Evolutionary conservation across 139 green algal genomes (phyloP).

Genomic region (Tetraselmis chui): DNA sequence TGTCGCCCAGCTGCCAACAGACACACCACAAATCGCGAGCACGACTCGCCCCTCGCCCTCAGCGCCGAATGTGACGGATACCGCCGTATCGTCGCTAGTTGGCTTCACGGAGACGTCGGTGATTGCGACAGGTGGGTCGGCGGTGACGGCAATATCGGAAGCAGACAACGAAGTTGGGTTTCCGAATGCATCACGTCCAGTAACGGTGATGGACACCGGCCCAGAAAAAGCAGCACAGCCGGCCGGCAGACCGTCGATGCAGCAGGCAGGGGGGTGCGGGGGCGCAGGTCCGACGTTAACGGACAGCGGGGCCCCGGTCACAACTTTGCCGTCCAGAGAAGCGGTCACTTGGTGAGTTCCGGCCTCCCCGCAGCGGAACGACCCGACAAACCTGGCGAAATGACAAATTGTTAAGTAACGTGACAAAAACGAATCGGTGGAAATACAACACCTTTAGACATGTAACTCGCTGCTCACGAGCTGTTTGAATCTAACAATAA

Average conservation of each 20-base stretch:
- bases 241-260: not conserved
- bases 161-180: constrained; percentile 4
- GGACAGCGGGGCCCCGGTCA: too few species aligned
- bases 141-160: not conserved
- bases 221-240: not conserved
- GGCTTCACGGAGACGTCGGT: not conserved
- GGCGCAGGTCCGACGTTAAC: too few species aligned
- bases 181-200: constrained; percentile 14
- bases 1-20: not conserved
- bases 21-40: not conserved
- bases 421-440: too few species aligned
- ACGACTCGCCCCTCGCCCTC: not conserved
- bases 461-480: too few species aligned
- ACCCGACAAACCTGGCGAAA: too few species aligned
- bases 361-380: too few species aligned
- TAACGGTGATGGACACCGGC: not conserved
- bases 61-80: not conserved
- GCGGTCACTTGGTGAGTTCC: too few species aligned
- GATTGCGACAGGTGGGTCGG: not conserved
- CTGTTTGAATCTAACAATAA: too few species aligned
- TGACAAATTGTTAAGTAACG: too few species aligned
- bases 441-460: too few species aligned
- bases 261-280: not conserved
- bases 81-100: too few species aligned
- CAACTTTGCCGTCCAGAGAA: too few species aligned